phyloP scores from a whole-genome alignment of 805 yeast genomes.

The Cyberlindnera bimundalis region DNA sequence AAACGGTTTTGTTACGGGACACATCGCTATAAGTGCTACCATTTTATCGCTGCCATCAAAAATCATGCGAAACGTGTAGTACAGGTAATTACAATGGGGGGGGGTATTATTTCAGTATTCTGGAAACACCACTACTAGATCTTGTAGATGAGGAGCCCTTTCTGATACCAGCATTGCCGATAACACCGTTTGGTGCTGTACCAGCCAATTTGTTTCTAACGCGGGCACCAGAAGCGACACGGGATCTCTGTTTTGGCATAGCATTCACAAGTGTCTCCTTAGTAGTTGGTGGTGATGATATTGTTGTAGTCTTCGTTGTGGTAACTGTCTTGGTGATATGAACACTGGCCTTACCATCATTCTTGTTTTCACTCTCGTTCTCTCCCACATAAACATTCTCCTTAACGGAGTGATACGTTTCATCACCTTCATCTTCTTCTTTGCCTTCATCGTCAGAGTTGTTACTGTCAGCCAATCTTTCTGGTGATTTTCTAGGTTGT shows the following conservation, averaged over 20 bases:
- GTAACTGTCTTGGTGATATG: conserved; percentile 28
- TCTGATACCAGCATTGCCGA: conserved; percentile 29
- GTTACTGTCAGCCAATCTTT: conserved; percentile 27
- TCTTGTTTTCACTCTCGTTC: conserved; percentile 8
- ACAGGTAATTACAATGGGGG: too few relatives aligned
- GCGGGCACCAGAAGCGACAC: conserved; percentile 30
- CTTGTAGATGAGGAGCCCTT: conserved; percentile 24
- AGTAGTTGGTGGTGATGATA: conserved; percentile 30
- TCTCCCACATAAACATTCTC: conserved; percentile 11
- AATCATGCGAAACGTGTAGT: too few relatives aligned
- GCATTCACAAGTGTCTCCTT: conserved; percentile 19
- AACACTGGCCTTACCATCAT: conserved; percentile 16
- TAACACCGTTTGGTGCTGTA: conserved; percentile 15
- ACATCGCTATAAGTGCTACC: too few relatives aligned
- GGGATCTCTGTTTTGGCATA: conserved; percentile 26
- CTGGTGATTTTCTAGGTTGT: conserved; percentile 77
- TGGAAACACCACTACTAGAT: conserved; percentile 25
- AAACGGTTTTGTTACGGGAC: too few relatives aligned
- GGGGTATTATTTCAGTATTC: conserved; percentile 10
- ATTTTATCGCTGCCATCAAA: too few relatives aligned
- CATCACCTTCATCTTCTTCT: conserved; percentile 28
- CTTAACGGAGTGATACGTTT: conserved; percentile 24
- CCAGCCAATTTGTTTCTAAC: conserved; percentile 28
- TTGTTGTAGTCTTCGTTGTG: conserved; percentile 29
- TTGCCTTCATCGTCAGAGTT: conserved; percentile 28